These are phyloP conservation scores for Rhizomucor pusillus DNA, from an alignment of 371 early-diverging fungal species.

Conservation along the genomic window DNA sequence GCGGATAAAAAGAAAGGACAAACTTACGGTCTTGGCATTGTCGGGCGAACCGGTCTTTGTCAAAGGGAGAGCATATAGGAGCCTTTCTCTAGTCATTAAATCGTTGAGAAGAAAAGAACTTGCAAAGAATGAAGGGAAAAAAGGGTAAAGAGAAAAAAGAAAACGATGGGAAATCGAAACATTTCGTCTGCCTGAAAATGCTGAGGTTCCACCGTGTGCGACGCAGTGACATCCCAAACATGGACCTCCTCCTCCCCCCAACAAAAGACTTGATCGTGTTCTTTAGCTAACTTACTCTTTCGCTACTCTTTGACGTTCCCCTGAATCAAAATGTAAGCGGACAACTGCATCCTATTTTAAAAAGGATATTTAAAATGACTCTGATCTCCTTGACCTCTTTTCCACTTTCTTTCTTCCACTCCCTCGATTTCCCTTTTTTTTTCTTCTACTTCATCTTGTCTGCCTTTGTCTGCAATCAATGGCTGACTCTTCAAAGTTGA, in stretches of 20 bases:
- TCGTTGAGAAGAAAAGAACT: background rate
- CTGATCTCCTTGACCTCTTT: background rate
- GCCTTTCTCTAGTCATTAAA: background rate
- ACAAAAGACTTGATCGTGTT: constrained; percentile 2
- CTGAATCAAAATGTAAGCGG: constrained; percentile 1
- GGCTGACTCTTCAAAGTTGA: constrained; percentile 15
- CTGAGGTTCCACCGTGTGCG: background rate
- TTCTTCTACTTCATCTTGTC: constrained; percentile 1
- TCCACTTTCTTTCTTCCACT: constrained; percentile 5
- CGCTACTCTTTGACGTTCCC: background rate
- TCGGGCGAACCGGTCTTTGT: constrained; percentile 59
- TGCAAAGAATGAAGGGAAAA: constrained; percentile 6
- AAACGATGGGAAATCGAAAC: background rate
- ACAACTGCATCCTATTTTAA: too few species aligned
- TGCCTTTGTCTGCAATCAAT: background rate
- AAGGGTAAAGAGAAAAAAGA: constrained; percentile 12
- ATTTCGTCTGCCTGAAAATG: background rate
- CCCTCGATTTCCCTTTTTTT: constrained; percentile 6
- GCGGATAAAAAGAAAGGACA: constrained; percentile 1
- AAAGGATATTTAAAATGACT: too few species aligned
- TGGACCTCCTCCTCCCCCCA: background rate
- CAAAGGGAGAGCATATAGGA: constrained; percentile 47
- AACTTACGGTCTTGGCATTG: constrained; percentile 51
- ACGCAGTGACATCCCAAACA: too few species aligned
- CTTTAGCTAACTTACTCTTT: background rate